Evolutionary conservation across 2,329 filamentous ascomycete genomes (phyloP), one percentile per base, ranked within the genome.

Genomic region (Cladophialophora psammophila): DNA sequence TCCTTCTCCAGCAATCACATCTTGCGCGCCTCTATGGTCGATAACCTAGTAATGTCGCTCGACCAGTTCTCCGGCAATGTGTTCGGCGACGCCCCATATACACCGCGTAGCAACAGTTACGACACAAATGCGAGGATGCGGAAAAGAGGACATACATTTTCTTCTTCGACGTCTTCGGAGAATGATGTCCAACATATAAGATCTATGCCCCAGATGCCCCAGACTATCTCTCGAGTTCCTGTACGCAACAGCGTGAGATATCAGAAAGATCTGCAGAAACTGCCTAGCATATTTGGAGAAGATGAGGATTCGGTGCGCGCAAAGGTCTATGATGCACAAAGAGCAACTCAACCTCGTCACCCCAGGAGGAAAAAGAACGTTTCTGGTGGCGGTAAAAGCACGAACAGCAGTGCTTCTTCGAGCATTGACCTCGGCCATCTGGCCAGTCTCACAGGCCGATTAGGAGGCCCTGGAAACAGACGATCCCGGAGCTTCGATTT

Each of bases 1-100:
- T 94, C 92, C 65, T 85, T 96, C 74, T 90, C 90, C 59, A 88
- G 91, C 57, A 85, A 89, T 68, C 88, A 92, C 76, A 88, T 92
- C 70, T 92, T 91, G 48, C 89, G 94, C 72, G 92, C 96, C 76
- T 97, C 94, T 40, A 89, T 99, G 72, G 93, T 99, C 67, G 91
- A 95, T 79, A 96, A 97, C 79, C 95, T 99, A 90, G 88, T 98
- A 68, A 84, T 95, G 71, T 97, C 94, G 48, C 89, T 99, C 71
- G 94, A 97, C 79, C 91, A 94, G 78, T 88, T 94, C 76, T 90
- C 87, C 48, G 84, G 73, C 69, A 76, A 2, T 73, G 75, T 12
- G 75, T 78, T 42, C 34, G 68, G 64, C 52, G 68, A 67, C 4
- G n/a, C 53, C 2, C 53, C 57, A 31, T 66, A 65, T 54, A 66